Conservation (phyloP, 495 filamentous ascomycete genomes). For the Cudoniella acicularis region DNA sequence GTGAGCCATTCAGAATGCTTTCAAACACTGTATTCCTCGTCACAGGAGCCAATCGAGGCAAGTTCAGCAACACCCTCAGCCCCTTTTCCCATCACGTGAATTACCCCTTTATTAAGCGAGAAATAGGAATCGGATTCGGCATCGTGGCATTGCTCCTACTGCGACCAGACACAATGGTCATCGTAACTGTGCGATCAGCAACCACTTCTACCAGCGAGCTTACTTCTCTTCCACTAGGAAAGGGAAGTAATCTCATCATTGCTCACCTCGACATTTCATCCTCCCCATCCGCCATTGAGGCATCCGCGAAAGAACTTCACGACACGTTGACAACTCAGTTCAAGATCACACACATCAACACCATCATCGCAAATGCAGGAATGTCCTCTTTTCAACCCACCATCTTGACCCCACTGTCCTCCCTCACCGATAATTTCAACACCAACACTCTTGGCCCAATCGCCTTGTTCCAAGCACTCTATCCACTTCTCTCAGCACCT, state of each 20-base stretch:
- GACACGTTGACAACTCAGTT: neutral
- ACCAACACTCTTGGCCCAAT: constrained; percentile 30
- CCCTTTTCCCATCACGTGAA: neutral
- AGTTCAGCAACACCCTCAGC: neutral
- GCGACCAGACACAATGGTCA: constrained; percentile 19
- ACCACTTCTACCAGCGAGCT: constrained; percentile 4
- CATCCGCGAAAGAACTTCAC: neutral
- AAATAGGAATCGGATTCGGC: constrained; percentile 20
- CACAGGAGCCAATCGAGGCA: constrained; percentile 9
- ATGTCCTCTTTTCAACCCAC: neutral
- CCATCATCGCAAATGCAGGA: constrained; percentile 23
- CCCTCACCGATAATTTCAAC: constrained; percentile 24
- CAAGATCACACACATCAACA: constrained; percentile 13
- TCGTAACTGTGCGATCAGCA: constrained; percentile 14
- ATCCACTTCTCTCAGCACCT: constrained; percentile 23
- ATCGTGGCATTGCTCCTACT: constrained; percentile 10
- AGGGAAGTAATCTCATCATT: constrained; percentile 14
- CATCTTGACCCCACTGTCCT: constrained; percentile 1
- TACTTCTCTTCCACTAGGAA: neutral
- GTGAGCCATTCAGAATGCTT: too few relatives aligned
- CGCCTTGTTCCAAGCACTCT: constrained; percentile 28
- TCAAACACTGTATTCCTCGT: constrained; percentile 5
- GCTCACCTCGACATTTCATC: neutral
- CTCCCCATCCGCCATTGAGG: neutral
- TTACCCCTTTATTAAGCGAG: neutral